phyloP scores from a whole-genome alignment of 495 filamentous ascomycete genomes.

The Talaromyces wortmannii region DNA sequence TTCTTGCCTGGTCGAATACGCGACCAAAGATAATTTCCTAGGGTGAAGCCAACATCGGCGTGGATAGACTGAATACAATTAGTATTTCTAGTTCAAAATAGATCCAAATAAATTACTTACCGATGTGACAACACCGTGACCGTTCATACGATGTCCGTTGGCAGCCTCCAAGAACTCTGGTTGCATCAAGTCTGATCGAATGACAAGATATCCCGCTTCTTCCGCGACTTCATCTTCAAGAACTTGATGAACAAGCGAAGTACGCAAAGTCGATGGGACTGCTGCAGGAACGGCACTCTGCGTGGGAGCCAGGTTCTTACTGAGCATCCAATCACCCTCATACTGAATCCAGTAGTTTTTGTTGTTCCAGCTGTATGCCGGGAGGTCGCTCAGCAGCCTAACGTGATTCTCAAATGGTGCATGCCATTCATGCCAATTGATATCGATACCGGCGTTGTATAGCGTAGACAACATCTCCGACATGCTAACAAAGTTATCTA shows the following conservation, averaged over 20 bases:
- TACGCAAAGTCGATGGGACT: slow-evolving; percentile 31
- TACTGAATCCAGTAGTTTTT: slow-evolving; percentile 83
- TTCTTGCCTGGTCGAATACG: slow-evolving; percentile 11
- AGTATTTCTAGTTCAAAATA: neutral
- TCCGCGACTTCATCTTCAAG: slow-evolving; percentile 47
- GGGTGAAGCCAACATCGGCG: slow-evolving; percentile 69
- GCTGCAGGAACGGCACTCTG: slow-evolving; percentile 20
- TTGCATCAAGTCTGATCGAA: slow-evolving; percentile 59
- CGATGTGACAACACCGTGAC: slow-evolving; percentile 46
- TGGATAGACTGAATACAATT: slow-evolving; percentile 42
- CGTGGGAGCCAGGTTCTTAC: slow-evolving; percentile 11
- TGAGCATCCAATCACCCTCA: slow-evolving; percentile 46
- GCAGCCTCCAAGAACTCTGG: slow-evolving; percentile 53
- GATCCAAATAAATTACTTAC: neutral
- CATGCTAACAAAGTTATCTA: no score
- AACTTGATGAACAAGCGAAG: slow-evolving; percentile 63
- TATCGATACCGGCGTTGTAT: no score
- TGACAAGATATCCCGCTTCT: slow-evolving; percentile 47
- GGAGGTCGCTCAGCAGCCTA: slow-evolving; percentile 53
- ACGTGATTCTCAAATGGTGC: slow-evolving; percentile 54
- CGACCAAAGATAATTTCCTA: slow-evolving; percentile 51
- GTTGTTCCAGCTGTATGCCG: slow-evolving; percentile 68
- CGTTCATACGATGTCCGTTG: slow-evolving; percentile 68
- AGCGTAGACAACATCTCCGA: no score
- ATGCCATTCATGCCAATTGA: slow-evolving; percentile 70